phyloP scores from a whole-genome alignment of 805 yeast species.

The Starmera dryadoides region DNA sequence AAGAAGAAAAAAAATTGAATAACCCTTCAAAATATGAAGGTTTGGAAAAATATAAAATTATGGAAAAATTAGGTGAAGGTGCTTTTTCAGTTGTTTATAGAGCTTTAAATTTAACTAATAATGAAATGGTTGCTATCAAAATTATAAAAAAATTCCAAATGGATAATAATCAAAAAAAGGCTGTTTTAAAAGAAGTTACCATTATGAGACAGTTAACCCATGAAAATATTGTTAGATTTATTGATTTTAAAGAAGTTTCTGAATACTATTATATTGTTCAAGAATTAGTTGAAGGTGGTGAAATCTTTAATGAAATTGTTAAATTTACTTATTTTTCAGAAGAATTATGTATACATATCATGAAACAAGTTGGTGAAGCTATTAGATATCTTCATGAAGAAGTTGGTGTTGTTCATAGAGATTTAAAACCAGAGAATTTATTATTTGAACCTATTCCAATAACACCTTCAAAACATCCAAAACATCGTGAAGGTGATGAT shows the following conservation, averaged over 20 bases:
- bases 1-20: constrained; percentile 13
- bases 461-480: constrained; percentile 7
- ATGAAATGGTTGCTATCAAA: constrained; percentile 60
- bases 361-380: constrained; percentile 74
- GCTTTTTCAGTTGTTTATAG: constrained; percentile 84
- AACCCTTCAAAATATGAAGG: constrained; percentile 16
- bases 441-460: constrained; percentile 46
- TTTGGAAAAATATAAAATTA: constrained; percentile 22
- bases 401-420: constrained; percentile 91
- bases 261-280: constrained; percentile 60
- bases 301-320: constrained; percentile 69
- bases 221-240: constrained; percentile 51
- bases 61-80: constrained; percentile 64
- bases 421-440: constrained; percentile 92
- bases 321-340: constrained; percentile 48
- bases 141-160: constrained; percentile 50
- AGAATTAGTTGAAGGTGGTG: constrained; percentile 70
- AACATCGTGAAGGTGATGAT: constrained; percentile 47
- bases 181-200: constrained; percentile 32
- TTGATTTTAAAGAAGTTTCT: constrained; percentile 48
- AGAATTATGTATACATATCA: constrained; percentile 53
- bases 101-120: constrained; percentile 43
- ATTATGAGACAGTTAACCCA: constrained; percentile 44
- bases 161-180: constrained; percentile 30
- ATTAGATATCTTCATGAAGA: constrained; percentile 88